phyloP scores from a whole-genome alignment of 179 eudicot genomes.

The Heliamphora ciliata region DNA sequence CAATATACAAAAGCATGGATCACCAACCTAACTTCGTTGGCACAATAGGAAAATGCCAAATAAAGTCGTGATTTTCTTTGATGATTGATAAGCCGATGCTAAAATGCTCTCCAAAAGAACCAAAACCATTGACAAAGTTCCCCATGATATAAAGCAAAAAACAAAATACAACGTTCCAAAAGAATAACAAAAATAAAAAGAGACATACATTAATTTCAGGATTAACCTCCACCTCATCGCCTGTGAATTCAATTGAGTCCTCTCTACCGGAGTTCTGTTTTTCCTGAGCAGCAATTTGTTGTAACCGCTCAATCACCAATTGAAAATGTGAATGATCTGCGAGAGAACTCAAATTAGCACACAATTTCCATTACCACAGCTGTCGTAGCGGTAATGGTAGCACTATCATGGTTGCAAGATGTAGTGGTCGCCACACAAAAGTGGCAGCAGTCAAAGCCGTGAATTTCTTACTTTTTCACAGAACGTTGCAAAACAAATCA shows the following conservation, averaged over 20 bases:
- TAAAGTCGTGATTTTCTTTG: no score
- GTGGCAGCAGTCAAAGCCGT: no score
- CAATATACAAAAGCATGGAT: no score
- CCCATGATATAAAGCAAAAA: neutral
- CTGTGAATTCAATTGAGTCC: constrained; percentile 25
- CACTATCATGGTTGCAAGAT: no score
- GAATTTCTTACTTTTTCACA: no score
- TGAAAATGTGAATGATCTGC: constrained; percentile 57
- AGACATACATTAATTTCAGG: constrained; percentile 22
- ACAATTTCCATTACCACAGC: neutral
- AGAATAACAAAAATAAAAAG: no score
- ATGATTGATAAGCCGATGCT: no score
- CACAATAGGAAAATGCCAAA: neutral
- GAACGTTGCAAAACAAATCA: no score
- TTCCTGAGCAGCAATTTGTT: constrained; percentile 28
- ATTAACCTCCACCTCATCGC: constrained; percentile 21
- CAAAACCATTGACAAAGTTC: neutral
- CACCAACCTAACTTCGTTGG: no score
- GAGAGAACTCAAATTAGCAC: constrained; percentile 16
- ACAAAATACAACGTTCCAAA: neutral
- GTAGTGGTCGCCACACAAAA: no score
- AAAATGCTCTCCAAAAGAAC: neutral
- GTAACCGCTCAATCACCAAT: constrained; percentile 40
- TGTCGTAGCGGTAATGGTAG: no score
- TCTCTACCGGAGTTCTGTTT: constrained; percentile 22